Evolutionary conservation across 441 rosid genomes (phyloP).

Genomic region (Aleurites moluccanus): DNA sequence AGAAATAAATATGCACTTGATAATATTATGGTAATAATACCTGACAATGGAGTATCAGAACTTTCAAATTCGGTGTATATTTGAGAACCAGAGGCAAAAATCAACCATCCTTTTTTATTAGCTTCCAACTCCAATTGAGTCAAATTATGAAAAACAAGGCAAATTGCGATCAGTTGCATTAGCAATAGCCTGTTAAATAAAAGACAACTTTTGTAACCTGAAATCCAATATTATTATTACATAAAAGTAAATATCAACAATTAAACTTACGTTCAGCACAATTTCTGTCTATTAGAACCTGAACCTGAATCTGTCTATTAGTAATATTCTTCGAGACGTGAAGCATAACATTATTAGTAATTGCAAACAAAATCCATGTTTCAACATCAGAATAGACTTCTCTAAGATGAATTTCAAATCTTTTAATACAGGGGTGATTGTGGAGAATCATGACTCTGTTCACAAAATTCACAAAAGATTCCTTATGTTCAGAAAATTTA

Average conservation of each 20-base stretch:
- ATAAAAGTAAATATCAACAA: no score
- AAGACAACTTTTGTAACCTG: no score
- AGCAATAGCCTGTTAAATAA: no score
- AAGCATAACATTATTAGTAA: background rate
- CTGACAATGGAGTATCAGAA: background rate
- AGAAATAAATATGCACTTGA: no score
- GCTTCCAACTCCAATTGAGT: constrained; percentile 1
- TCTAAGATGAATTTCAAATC: background rate
- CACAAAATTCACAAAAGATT: background rate
- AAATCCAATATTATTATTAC: no score
- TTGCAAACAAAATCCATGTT: constrained; percentile 9
- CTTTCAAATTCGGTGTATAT: background rate
- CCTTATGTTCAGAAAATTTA: no score
- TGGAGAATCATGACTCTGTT: background rate
- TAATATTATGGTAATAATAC: no score
- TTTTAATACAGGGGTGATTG: background rate
- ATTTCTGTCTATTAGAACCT: background rate
- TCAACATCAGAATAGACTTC: background rate
- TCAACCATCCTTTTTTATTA: background rate
- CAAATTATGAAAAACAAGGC: background rate
- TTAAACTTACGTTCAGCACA: background rate
- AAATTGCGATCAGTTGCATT: no score
- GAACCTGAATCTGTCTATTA: no score
- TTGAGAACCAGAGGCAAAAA: background rate
- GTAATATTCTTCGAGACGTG: no score